Conservation (phyloP, 108 stramenopile genomes). For the Fragilaria radians region DNA sequence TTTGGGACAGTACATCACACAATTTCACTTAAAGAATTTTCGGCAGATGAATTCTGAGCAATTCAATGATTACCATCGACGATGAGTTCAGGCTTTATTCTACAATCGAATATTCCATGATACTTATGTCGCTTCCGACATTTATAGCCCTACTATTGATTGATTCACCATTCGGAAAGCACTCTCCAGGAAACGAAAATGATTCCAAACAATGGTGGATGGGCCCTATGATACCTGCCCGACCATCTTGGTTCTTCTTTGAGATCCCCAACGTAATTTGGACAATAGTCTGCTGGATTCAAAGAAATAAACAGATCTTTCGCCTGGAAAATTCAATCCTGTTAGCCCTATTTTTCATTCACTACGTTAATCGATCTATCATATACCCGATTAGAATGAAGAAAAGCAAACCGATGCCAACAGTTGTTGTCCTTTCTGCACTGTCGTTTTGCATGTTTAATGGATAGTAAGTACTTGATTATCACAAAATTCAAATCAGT, state of each 20-base stretch:
- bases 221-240: constrained; percentile 39
- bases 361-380: constrained; percentile 83
- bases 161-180: neutral
- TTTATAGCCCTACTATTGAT: neutral
- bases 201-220: constrained; percentile 22
- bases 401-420: constrained; percentile 53
- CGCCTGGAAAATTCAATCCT: constrained; percentile 44
- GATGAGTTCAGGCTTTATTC: neutral
- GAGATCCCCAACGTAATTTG: constrained; percentile 69
- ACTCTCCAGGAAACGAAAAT: neutral
- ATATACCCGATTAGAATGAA: constrained; percentile 77
- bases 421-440: constrained; percentile 49
- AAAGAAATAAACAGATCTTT: neutral
- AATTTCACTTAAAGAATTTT: too few species aligned
- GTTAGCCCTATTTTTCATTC: constrained; percentile 59
- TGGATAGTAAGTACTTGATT: constrained; percentile 58
- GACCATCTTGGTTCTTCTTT: constrained; percentile 59
- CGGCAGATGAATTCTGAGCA: too few species aligned
- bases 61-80: too few species aligned
- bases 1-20: too few species aligned
- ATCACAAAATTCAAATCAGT: constrained; percentile 9
- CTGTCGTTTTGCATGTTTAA: constrained; percentile 47
- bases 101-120: neutral
- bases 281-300: constrained; percentile 26
- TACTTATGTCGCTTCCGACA: neutral